Conservation (phyloP, 2,329 filamentous ascomycete genomes). For the Cladosporium sp. region DNA sequence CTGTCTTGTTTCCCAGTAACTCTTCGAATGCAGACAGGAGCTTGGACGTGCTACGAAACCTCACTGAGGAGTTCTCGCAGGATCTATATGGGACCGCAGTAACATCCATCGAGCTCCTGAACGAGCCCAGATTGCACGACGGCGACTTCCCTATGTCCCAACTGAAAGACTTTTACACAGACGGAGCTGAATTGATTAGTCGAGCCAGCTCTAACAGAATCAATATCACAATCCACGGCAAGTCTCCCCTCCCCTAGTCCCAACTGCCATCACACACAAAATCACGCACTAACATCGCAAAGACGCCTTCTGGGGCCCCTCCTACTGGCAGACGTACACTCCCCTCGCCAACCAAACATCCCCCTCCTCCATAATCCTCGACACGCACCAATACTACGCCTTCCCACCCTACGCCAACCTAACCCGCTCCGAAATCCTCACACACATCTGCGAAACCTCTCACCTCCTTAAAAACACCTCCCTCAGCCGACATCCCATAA, state of each 20-base stretch:
- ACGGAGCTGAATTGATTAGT: slow-evolving; percentile 1
- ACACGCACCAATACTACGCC: slow-evolving; percentile 67
- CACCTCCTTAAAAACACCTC: slow-evolving; percentile 9
- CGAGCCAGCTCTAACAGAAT: slow-evolving; percentile 17
- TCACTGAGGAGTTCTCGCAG: no score
- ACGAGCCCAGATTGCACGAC: slow-evolving; percentile 40
- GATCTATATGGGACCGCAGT: no score
- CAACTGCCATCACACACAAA: slow-evolving; percentile 23
- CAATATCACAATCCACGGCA: slow-evolving; percentile 21
- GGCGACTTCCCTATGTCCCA: slow-evolving; percentile 4
- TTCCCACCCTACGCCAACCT: slow-evolving; percentile 55
- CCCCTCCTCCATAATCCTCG: slow-evolving; percentile 52
- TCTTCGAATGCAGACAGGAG: slow-evolving; percentile 54
- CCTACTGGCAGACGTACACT: slow-evolving; percentile 22
- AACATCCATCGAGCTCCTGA: slow-evolving; percentile 44
- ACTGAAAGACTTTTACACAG: slow-evolving; percentile 1
- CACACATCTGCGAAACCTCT: slow-evolving; percentile 19
- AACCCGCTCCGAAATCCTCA: slow-evolving; percentile 37
- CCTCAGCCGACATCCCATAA: slow-evolving; percentile 13
- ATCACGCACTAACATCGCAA: slow-evolving; percentile 28
- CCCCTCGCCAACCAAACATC: slow-evolving; percentile 41
- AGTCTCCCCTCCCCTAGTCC: slow-evolving; percentile 32
- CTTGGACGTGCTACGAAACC: slow-evolving; percentile 38
- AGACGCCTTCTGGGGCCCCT: slow-evolving; percentile 23
- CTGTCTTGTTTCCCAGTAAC: slow-evolving; percentile 45